phyloP scores from a whole-genome alignment of 441 rosid species.

The Iberis amara region DNA sequence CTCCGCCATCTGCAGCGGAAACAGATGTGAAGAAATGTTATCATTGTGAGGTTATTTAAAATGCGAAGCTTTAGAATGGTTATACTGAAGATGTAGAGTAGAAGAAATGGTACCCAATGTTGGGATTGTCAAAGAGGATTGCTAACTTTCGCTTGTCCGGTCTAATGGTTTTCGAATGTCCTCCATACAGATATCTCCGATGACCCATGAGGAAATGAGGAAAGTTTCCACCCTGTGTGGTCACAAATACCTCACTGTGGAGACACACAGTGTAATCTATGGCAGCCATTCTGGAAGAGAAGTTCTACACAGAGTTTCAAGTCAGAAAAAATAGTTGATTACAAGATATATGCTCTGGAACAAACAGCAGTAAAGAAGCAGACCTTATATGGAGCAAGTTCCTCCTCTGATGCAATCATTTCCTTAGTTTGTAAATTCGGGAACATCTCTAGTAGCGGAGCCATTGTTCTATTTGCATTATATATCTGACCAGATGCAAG shows the following conservation, averaged over 20 bases:
- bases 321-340: constrained; percentile 30
- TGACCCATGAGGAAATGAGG: constrained; percentile 99
- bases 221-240: constrained; percentile 99
- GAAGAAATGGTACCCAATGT: constrained; percentile 58
- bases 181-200: constrained; percentile 83
- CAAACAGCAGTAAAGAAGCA: constrained; percentile 25
- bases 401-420: constrained; percentile 78
- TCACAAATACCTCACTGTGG: constrained; percentile 99
- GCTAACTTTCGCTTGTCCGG: constrained; percentile 99
- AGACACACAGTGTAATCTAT: constrained; percentile 99
- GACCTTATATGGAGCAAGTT: constrained; percentile 86
- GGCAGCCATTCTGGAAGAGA: constrained; percentile 99
- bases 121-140: constrained; percentile 90
- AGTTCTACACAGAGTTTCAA: constrained; percentile 58
- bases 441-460: constrained; percentile 90
- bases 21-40: neutral
- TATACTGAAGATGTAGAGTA: constrained; percentile 5
- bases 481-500: constrained; percentile 97
- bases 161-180: constrained; percentile 92
- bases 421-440: constrained; percentile 91
- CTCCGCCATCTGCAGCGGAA: constrained; percentile 65
- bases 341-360: neutral
- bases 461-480: constrained; percentile 86
- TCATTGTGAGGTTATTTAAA: neutral
- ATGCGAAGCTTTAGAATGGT: neutral